Evolutionary conservation across 78 protist genomes (phyloP), one percentile per base, ranked within the genome.

Genomic region (Cavenderia fasciculata): DNA sequence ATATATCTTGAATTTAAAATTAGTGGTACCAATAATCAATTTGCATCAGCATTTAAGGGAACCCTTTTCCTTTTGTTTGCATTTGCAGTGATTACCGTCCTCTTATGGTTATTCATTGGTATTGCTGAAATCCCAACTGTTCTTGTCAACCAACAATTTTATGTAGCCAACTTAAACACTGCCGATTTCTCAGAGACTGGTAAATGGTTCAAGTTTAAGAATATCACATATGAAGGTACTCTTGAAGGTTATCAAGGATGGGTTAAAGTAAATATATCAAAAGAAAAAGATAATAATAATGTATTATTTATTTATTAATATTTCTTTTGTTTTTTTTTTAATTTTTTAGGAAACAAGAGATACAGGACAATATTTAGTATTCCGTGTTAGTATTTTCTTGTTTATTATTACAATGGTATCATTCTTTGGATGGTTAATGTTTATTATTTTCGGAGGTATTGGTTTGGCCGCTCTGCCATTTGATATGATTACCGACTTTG

Each of bases 381-480:
- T 94, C 56, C 68, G 69, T 52, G 95, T 93, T 4, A 65, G 95
- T 6, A 75, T 74, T 25, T 56, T 85, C 27, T 73, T 96, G 56
- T 96, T 91, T 51, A 51, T 88, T 51, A 68, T 94, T n/a, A 96
- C 96, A 12, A 46, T 93, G 70, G 54, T 96, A 16, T 59, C 95
- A 38, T 25, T 85, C 74, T 19, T 90, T 54, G 98, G 98, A 19
- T 93, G 85, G 86, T 34, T 96, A 41, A 56, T 94, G 57, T 78
- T 97, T 46, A n/a, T 65, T 31, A 19, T 97, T n/a, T 97, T 94
- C 34, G 97, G 96, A 18, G 96, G 97, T 23, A 78, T 96, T 54
- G 98, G 98, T 59, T 10, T 97, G 33, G 77, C 73, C 0, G 94
- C 97, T 2, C 52, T 96, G 16, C 98, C 98, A 52, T 33, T 95